These are phyloP conservation scores for Acanthamoeba triangularis DNA, from an alignment of 208 protist species.

Conservation along the genomic window DNA sequence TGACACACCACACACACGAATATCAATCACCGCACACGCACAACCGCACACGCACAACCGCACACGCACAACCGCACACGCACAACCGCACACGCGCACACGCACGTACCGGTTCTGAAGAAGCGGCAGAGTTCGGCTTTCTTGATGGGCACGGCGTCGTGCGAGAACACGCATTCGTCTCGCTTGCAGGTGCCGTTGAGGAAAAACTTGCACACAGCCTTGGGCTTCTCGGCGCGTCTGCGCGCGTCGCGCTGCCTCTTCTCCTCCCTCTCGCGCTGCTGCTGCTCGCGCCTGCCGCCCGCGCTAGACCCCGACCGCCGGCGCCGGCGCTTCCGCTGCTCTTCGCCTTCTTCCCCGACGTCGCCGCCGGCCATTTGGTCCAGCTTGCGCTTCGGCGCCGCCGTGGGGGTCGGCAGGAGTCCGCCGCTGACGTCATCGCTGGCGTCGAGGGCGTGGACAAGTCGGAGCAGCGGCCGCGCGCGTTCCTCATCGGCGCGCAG, in stretches of 20 bases:
- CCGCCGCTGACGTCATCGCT: too few species aligned
- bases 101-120: constrained; percentile 42
- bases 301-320: not conserved
- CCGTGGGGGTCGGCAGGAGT: not conserved
- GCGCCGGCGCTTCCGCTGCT: not conserved
- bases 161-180: constrained; percentile 14
- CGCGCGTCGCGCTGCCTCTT: not conserved
- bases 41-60: too few species aligned
- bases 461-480: not conserved
- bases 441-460: not conserved
- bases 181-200: constrained; percentile 39
- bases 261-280: not conserved
- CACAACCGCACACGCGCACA: too few species aligned
- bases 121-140: constrained; percentile 53
- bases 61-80: too few species aligned
- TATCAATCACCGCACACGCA: not conserved
- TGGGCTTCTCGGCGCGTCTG: constrained; percentile 7
- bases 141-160: constrained; percentile 48
- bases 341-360: not conserved
- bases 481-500: not conserved
- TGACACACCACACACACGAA: not conserved
- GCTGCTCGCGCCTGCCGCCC: not conserved
- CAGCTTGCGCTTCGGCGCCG: not conserved
- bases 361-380: not conserved
- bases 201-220: constrained; percentile 45